phyloP scores from a whole-genome alignment of 306 rosid species.

The Nissolia schottii region DNA sequence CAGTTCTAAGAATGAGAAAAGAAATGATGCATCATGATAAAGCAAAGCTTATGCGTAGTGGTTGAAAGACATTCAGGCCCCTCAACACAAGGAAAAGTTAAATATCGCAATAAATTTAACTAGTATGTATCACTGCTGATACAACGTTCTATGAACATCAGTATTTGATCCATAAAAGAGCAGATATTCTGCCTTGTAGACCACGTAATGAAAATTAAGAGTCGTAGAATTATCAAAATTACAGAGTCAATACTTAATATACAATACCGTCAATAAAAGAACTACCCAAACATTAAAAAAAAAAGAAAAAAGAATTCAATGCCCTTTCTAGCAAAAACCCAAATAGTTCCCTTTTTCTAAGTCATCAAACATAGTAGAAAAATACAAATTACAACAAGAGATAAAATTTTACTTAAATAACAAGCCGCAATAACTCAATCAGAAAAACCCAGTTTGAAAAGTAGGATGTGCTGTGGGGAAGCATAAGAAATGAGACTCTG shows the following conservation, averaged over 20 bases:
- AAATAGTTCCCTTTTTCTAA: conserved; percentile 1
- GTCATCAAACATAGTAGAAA: conserved; percentile 26
- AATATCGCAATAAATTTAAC: not conserved
- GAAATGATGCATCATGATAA: not conserved
- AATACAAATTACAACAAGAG: conserved; percentile 45
- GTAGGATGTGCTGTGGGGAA: conserved; percentile 21
- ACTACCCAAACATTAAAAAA: conserved; percentile 31
- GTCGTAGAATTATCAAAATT: conserved; percentile 21
- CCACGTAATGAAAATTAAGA: not conserved
- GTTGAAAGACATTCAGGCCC: not conserved
- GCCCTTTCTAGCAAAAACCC: conserved; percentile 34
- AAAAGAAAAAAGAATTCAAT: too few species aligned
- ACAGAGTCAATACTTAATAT: conserved; percentile 29
- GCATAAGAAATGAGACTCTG: conserved; percentile 26
- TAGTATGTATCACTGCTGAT: not conserved
- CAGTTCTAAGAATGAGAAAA: not conserved
- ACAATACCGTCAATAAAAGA: conserved; percentile 28
- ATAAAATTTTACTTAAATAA: conserved; percentile 24
- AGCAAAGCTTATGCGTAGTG: not conserved
- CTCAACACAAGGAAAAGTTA: not conserved
- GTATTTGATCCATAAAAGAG: not conserved
- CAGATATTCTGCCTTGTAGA: not conserved
- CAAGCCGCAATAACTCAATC: conserved; percentile 39
- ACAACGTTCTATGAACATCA: not conserved
- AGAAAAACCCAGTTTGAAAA: conserved; percentile 21